These are phyloP conservation scores for Plicaturopsis crispa DNA, from an alignment of 768 basidiomycete genomes.

Conservation along the genomic window DNA sequence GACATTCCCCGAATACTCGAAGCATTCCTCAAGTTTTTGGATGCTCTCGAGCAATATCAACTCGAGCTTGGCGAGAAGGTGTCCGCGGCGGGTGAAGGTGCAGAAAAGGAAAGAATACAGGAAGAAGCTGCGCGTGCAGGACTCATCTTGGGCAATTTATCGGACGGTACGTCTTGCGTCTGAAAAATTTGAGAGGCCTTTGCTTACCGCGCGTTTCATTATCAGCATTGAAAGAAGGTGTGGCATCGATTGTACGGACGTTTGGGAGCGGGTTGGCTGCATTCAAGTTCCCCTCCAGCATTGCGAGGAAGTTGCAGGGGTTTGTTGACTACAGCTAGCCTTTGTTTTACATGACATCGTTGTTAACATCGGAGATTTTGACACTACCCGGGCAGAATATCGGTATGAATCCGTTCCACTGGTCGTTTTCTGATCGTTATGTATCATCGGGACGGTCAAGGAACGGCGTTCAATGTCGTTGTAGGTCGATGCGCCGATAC, in stretches of 20 bases:
- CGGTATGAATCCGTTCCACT: no score
- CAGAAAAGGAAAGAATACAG: conserved; percentile 28
- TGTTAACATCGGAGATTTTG: background rate
- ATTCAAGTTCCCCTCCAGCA: conserved; percentile 71
- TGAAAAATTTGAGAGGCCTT: background rate
- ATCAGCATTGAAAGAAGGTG: conserved; percentile 57
- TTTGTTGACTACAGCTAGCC: conserved; percentile 57
- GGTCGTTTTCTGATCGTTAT: background rate
- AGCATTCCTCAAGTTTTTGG: conserved; percentile 60
- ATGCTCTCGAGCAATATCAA: conserved; percentile 60
- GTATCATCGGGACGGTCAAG: no score
- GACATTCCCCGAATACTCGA: conserved; percentile 82
- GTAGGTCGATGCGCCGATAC: no score
- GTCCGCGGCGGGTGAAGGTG: conserved; percentile 29
- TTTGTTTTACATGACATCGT: background rate
- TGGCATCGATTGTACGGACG: conserved; percentile 59
- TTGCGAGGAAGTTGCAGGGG: conserved; percentile 57
- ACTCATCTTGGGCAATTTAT: conserved; percentile 44
- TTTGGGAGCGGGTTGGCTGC: conserved; percentile 70
- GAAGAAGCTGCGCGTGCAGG: conserved; percentile 49
- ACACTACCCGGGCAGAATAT: background rate
- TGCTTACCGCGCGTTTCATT: background rate
- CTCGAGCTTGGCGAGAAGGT: conserved; percentile 39
- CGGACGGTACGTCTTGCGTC: conserved; percentile 43
- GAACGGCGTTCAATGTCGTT: no score